Evolutionary conservation across 805 yeast genomes (phyloP).

Genomic region (Yarrowia phangngaensis): DNA sequence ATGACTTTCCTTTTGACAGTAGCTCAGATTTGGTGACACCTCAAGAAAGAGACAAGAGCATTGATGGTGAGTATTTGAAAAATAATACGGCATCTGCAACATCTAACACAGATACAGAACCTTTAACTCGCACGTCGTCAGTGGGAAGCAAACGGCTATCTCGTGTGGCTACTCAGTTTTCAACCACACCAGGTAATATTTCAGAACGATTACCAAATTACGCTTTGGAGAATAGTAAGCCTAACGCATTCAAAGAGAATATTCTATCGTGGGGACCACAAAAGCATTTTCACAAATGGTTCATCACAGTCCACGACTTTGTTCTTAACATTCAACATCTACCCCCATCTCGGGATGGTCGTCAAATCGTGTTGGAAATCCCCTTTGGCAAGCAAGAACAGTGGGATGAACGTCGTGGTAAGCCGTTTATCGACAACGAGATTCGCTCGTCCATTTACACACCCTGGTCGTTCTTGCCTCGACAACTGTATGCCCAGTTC

Average conservation of each 20-base stretch:
- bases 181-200: constrained; percentile 20
- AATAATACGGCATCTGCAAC: constrained; percentile 2
- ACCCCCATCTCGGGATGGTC: constrained; percentile 62
- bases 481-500: constrained; percentile 85
- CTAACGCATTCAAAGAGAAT: constrained; percentile 14
- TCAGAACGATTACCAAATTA: constrained; percentile 22
- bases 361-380: constrained; percentile 65
- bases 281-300: neutral
- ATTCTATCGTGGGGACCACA: constrained; percentile 19
- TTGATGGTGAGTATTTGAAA: constrained; percentile 20
- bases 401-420: constrained; percentile 65
- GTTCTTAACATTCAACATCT: constrained; percentile 34
- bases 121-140: constrained; percentile 5
- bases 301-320: constrained; percentile 31
- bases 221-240: constrained; percentile 21
- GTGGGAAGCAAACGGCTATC: constrained; percentile 19
- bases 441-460: constrained; percentile 88
- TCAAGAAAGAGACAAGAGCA: constrained; percentile 19
- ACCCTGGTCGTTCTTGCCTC: constrained; percentile 73
- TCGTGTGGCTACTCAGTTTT: constrained; percentile 21
- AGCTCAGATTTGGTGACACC: constrained; percentile 9
- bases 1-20: too few species aligned
- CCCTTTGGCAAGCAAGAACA: constrained; percentile 43
- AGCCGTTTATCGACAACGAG: constrained; percentile 59
- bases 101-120: constrained; percentile 18